Percentiles rank a stretch among this genome's conserved stretches.
phyloP scores from a whole-genome alignment of 1,139 yeast species.

The Blastobotrys ciferrii region DNA sequence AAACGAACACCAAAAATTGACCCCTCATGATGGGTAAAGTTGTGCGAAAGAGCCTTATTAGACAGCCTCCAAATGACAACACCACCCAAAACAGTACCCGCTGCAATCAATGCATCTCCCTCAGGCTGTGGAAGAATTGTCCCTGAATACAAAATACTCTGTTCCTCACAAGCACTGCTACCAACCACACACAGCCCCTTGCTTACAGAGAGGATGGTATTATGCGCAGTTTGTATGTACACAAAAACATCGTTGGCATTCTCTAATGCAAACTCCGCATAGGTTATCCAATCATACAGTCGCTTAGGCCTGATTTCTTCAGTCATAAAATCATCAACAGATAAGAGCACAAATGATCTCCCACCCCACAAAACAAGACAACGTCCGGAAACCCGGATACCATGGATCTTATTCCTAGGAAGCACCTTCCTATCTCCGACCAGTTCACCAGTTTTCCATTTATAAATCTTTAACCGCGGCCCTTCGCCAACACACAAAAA shows the following conservation, averaged over 20 bases:
- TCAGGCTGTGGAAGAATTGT: slow-evolving; percentile 51
- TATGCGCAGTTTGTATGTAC: slow-evolving; percentile 76
- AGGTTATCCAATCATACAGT: slow-evolving; percentile 74
- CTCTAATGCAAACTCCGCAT: slow-evolving; percentile 50
- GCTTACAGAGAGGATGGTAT: slow-evolving; percentile 56
- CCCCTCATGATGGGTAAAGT: slow-evolving; percentile 77
- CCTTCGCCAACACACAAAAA: slow-evolving; percentile 72
- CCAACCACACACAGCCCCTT: slow-evolving; percentile 35
- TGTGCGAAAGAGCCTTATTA: slow-evolving; percentile 48
- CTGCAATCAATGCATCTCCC: slow-evolving; percentile 57
- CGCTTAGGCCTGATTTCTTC: slow-evolving; percentile 38
- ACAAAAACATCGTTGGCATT: slow-evolving; percentile 33
- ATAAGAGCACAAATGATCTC: slow-evolving; percentile 56
- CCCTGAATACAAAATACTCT: slow-evolving; percentile 86
- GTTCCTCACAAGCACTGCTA: slow-evolving; percentile 59
- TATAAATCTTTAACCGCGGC: slow-evolving; percentile 57
- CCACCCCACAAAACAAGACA: slow-evolving; percentile 65
- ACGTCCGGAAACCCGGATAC: slow-evolving; percentile 46
- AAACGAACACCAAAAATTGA: slow-evolving; percentile 80
- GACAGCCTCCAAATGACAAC: slow-evolving; percentile 63
- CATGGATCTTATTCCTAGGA: slow-evolving; percentile 74
- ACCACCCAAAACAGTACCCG: slow-evolving; percentile 93
- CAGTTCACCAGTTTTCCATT: slow-evolving; percentile 43
- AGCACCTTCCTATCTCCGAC: slow-evolving; percentile 51
- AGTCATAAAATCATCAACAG: slow-evolving; percentile 34